These are phyloP conservation scores for Erodium maritimum DNA, from an alignment of 345 rosid genomes.

Conservation along the genomic window DNA sequence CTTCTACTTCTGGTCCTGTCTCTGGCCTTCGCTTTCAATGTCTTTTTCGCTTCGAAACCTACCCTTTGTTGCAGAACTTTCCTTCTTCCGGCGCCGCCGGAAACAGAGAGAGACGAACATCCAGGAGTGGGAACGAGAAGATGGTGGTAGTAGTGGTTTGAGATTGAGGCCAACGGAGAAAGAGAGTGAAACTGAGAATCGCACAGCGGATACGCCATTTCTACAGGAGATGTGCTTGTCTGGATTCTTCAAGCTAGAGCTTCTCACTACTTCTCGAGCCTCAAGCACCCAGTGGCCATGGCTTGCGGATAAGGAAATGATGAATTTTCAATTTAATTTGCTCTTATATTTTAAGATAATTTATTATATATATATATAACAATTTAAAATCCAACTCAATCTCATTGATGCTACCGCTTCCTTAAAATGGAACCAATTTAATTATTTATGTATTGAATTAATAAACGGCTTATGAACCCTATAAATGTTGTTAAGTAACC, in stretches of 20 bases:
- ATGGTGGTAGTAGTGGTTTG: not conserved
- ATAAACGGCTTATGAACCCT: too few relatives aligned
- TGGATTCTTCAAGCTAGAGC: not conserved
- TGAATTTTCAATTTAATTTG: too few relatives aligned
- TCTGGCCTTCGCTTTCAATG: constrained; percentile 3
- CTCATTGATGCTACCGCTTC: too few relatives aligned
- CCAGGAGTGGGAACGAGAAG: not conserved
- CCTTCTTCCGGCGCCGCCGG: constrained; percentile 22
- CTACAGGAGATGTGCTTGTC: not conserved
- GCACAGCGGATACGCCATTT: constrained; percentile 4
- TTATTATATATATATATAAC: too few relatives aligned
- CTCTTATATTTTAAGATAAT: too few relatives aligned
- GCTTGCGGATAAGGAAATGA: too few relatives aligned
- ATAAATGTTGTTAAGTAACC: too few relatives aligned
- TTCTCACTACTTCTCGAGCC: not conserved
- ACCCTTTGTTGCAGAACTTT: constrained; percentile 14
- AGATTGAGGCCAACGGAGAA: constrained; percentile 5
- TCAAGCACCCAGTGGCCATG: not conserved
- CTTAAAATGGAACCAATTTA: too few relatives aligned
- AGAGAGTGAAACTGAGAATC: constrained; percentile 3
- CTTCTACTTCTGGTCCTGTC: constrained; percentile 13
- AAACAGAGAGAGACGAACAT: not conserved
- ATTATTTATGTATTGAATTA: too few relatives aligned
- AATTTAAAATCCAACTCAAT: too few relatives aligned
- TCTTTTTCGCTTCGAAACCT: constrained; percentile 9